Conservation (phyloP, 768 basidiomycete species). For the Termitomyces sp. region DNA sequence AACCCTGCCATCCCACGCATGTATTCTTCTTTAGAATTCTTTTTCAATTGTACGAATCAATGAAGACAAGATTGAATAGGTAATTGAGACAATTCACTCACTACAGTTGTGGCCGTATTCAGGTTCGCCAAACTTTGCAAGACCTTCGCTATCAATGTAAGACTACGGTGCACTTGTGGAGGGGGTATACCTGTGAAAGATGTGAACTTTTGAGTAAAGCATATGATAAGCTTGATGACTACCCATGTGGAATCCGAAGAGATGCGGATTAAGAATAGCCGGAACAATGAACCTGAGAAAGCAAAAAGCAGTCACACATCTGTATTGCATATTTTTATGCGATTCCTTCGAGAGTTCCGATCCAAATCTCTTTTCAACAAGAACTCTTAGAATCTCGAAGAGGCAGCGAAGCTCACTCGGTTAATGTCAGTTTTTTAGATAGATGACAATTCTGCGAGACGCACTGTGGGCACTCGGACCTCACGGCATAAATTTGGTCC, state of each 20-base stretch:
- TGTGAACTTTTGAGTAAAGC: not conserved
- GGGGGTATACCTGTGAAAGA: conserved; percentile 55
- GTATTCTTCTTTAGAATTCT: conserved; percentile 58
- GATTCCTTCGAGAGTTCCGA: conserved; percentile 35
- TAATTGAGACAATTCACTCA: not conserved
- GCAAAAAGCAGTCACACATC: conserved; percentile 84
- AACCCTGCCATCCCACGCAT: conserved; percentile 78
- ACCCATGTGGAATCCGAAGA: conserved; percentile 79
- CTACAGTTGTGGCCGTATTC: conserved; percentile 43
- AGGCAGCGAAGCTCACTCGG: conserved; percentile 66
- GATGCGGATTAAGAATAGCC: conserved; percentile 82
- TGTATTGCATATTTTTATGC: conserved; percentile 59
- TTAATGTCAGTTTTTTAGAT: conserved; percentile 1
- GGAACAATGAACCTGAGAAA: conserved; percentile 89
- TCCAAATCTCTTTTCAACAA: conserved; percentile 65
- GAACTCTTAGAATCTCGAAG: conserved; percentile 62
- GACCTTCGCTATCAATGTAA: conserved; percentile 85
- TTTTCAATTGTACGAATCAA: not conserved
- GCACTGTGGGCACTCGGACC: conserved; percentile 70
- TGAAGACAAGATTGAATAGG: not conserved
- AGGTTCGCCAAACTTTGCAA: conserved; percentile 86
- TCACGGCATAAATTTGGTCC: conserved; percentile 72
- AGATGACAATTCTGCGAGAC: conserved; percentile 19
- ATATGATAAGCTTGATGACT: conserved; percentile 13
- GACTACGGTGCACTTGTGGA: conserved; percentile 64